Evolutionary conservation across 352 stramenopile species (phyloP), one percentile per base, ranked within the genome.

Genomic region (Blastocystis hominis): DNA sequence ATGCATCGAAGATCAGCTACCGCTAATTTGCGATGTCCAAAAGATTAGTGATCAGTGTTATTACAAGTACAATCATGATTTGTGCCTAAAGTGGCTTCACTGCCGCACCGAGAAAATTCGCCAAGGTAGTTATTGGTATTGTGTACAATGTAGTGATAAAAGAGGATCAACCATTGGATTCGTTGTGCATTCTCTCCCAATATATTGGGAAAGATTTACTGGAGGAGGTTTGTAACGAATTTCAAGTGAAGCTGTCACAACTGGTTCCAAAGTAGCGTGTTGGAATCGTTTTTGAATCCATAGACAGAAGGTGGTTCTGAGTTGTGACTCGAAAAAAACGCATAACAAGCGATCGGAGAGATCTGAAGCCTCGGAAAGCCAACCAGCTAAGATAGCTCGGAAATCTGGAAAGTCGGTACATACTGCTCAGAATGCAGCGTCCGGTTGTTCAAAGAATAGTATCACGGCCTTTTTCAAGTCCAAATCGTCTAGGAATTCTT

Each of bases 21-120:
- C 66, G 44, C n/a, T 20, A 3, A 66, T 84, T 40, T 84, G 72
- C 44, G 72, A 84, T 54, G 72, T 68, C 38, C 59, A 84, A n/a
- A 17, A 53, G 30, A 30, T 38, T 7, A 40, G 50, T 38, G 72
- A 61, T 1, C n/a, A 84, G 44, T n/a, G 46, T 3, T 84, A 68
- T 30, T 84, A 84, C 30, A 50, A n/a, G 7, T 84, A 66, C 55
- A 61, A 53, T 34, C 30, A 64, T n/a, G 5, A 17, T 3, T 53
- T 66, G 50, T 84, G 72, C 30, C 20, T 84, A 9, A 13, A 50
- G 40, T 84, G 72, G 72, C 34, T 84, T n/a, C 34, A 68, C 38
- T n/a, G 4, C 7, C 50, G 72, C 20, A 53, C 68, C 3, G 1
- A 42, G 13, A 66, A 53, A 34, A n/a, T 36, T 17, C 36, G 62